Evolutionary conservation across 2,329 filamentous ascomycete genomes (phyloP), one percentile per base, ranked within the genome.

Genomic region (Aspergillus pseudonomiae): DNA sequence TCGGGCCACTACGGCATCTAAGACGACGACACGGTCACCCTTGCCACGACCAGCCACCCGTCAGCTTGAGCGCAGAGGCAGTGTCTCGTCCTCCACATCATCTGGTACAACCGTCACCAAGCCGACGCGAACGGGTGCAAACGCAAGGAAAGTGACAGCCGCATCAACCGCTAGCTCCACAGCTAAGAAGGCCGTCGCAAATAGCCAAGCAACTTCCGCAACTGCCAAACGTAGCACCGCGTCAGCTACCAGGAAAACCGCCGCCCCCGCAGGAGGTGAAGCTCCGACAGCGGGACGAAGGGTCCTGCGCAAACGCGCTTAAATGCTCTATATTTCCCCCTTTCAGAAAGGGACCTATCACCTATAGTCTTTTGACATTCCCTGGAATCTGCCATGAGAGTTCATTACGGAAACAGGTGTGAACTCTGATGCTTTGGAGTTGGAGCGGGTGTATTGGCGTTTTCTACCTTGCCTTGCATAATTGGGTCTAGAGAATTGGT

Each of bases 251-350:
- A 75, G 71, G 48, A 80, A 79, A 63, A 74, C 72, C 7, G 75
- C 76, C 9, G 71, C 73, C 9, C 65, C 73, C 14, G 68, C 68
- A 12, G 69, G 71, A 36, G 69, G 68, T 36, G 78, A 81, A 54
- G 68, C 73, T 34, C 65, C 75, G 9, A 66, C 75, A 36, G 66
- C 74, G 12, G 75, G 76, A 24, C 76, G 76, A 36, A 74, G 80
- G 57, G 75, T 78, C 14, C 68, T 82, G 63, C 78, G 80, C 53
- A 82, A 80, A 67, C 74, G 78, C 21, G 74, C 71, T 28, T 79
- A 75, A 66, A 9, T 19, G 32, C 58, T 26, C 24, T 19, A 16
- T 26, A 21, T 39, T 12, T 10, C n/a, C 34, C 34, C 11, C 14
- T 12, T n/a, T 41, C 16, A 26, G 45, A 6, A 48, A 28, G 24